Percentiles rank a stretch among this genome's conserved stretches.
phyloP scores from a whole-genome alignment of 768 basidiomycete genomes.

The Kwoniella botswanensis region DNA sequence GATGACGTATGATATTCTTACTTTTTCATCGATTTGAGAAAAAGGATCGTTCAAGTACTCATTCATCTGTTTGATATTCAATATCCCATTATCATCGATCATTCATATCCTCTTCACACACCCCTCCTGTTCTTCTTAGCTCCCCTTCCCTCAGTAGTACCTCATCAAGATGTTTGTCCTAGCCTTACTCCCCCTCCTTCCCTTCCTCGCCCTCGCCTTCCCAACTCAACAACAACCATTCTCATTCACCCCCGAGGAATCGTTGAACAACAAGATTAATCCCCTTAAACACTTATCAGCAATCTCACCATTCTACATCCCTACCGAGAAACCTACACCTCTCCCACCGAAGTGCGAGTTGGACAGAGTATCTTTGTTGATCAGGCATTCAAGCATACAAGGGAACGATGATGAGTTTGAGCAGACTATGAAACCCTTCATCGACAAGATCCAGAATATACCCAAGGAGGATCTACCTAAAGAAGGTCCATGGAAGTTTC shows the following conservation, averaged over 20 bases:
- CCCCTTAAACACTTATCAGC: constrained; percentile 57
- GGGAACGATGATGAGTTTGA: constrained; percentile 60
- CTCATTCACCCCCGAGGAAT: not conserved
- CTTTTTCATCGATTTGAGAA: not conserved
- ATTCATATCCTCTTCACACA: not conserved
- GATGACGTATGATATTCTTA: not conserved
- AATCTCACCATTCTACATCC: constrained; percentile 57
- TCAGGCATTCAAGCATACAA: constrained; percentile 58
- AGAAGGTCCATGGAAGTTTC: constrained; percentile 52
- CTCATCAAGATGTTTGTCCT: constrained; percentile 8
- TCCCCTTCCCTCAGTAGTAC: not conserved
- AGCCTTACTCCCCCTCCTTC: constrained; percentile 6
- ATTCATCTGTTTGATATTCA: not conserved
- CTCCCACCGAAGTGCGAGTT: constrained; percentile 56
- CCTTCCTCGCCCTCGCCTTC: constrained; percentile 14
- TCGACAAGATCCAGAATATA: constrained; percentile 51
- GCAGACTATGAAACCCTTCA: constrained; percentile 58
- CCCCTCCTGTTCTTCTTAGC: not conserved
- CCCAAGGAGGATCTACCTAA: constrained; percentile 21
- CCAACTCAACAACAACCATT: constrained; percentile 24
- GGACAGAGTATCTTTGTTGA: constrained; percentile 54
- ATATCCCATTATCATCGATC: not conserved
- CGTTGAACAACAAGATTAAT: constrained; percentile 28
- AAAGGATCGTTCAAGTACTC: not conserved
- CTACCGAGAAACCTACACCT: constrained; percentile 44